Conservation (phyloP, 2,329 filamentous ascomycete genomes). For the Colletotrichum noveboracense region DNA sequence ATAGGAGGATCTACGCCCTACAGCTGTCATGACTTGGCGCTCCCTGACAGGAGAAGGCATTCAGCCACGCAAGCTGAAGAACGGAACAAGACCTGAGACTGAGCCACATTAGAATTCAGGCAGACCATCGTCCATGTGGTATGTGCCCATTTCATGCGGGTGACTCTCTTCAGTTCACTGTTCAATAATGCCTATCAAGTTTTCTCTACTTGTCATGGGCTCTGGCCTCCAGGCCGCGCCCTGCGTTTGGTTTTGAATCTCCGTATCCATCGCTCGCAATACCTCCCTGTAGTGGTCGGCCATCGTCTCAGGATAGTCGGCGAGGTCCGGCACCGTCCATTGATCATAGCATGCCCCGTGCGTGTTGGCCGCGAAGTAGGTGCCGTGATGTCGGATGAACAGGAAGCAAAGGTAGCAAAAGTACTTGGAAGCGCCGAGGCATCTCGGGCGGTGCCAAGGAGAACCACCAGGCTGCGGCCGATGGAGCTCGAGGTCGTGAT, state of each 20-base stretch:
- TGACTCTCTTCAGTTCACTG: neutral
- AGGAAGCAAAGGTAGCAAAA: conserved; percentile 24
- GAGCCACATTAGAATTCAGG: neutral
- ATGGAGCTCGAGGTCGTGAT: conserved; percentile 14
- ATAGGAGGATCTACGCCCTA: neutral
- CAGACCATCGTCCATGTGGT: neutral
- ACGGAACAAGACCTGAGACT: neutral
- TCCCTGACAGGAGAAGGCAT: neutral
- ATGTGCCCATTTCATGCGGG: neutral
- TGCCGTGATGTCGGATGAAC: conserved; percentile 20
- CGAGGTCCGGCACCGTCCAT: conserved; percentile 23
- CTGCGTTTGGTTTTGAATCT: neutral
- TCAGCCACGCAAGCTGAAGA: neutral
- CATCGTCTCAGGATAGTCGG: conserved; percentile 16
- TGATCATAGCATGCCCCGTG: conserved; percentile 24
- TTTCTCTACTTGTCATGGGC: conserved; percentile 23
- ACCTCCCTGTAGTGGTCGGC: conserved; percentile 4
- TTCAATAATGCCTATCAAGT: conserved; percentile 1
- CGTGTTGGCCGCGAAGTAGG: conserved; percentile 20
- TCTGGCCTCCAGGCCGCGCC: conserved; percentile 14
- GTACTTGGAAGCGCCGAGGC: conserved; percentile 22
- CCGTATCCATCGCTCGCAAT: conserved; percentile 10
- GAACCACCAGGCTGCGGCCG: neutral
- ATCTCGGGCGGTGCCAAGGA: conserved; percentile 10
- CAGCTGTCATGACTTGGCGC: neutral